phyloP scores from a whole-genome alignment of 1,139 yeast genomes.

The Debaryomyces psychrophilus region DNA sequence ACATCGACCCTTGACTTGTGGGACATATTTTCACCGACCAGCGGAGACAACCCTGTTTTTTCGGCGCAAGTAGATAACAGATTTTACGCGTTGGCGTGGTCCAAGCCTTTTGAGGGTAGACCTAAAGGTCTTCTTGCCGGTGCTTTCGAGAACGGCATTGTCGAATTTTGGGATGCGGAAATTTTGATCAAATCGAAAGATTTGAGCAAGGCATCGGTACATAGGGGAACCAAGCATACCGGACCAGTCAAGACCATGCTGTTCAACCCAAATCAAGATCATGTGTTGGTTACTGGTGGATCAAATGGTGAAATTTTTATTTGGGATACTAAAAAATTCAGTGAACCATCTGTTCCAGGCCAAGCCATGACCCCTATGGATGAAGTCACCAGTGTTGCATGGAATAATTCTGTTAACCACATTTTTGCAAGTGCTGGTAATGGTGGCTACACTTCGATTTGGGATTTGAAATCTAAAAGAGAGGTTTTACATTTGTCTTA shows the following conservation, averaged over 20 bases:
- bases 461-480: constrained; percentile 88
- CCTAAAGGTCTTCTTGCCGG: constrained; percentile 74
- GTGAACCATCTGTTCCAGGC: constrained; percentile 73
- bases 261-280: constrained; percentile 75
- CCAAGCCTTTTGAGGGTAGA: constrained; percentile 59
- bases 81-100: constrained; percentile 88
- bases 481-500: constrained; percentile 85
- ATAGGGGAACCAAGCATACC: constrained; percentile 60
- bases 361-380: constrained; percentile 80
- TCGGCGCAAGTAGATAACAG: constrained; percentile 57
- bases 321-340: constrained; percentile 78
- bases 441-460: constrained; percentile 84
- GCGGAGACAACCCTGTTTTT: constrained; percentile 51
- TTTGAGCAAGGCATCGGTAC: constrained; percentile 47
- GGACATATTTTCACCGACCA: constrained; percentile 59
- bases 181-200: constrained; percentile 43
- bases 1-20: constrained; percentile 77
- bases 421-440: constrained; percentile 89
- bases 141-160: constrained; percentile 80
- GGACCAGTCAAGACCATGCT: constrained; percentile 74
- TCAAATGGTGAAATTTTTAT: constrained; percentile 81
- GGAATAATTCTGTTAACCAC: constrained; percentile 86
- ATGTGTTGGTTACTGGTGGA: constrained; percentile 85
- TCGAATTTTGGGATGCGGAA: constrained; percentile 76
- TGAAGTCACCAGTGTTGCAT: constrained; percentile 79